phyloP scores from a whole-genome alignment of 441 rosid species.

The Rhodomyrtus psidioides region DNA sequence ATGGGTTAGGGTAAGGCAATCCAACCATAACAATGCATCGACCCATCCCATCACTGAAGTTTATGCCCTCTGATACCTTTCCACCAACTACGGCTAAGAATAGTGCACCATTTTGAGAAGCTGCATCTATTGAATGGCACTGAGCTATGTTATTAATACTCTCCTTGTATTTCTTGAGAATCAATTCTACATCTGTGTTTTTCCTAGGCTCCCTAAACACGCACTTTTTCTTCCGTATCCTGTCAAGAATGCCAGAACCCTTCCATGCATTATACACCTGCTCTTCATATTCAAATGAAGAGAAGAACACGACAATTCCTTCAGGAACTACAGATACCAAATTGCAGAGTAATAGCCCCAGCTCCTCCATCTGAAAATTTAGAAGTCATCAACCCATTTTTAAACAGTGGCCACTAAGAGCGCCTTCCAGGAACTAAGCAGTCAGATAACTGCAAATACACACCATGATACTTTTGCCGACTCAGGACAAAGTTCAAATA shows the following conservation, averaged over 20 bases:
- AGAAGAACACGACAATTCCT: constrained; percentile 90
- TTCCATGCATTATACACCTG: constrained; percentile 81
- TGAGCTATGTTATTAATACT: constrained; percentile 32
- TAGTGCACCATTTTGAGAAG: constrained; percentile 58
- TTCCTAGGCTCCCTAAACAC: constrained; percentile 88
- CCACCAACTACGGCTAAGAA: constrained; percentile 96
- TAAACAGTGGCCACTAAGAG: background rate
- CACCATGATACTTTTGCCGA: background rate
- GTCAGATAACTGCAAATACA: background rate
- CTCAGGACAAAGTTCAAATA: background rate
- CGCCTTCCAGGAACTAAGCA: background rate
- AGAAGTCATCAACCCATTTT: constrained; percentile 3
- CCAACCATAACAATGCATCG: constrained; percentile 96
- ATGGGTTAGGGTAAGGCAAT: constrained; percentile 87
- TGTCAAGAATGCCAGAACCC: constrained; percentile 62
- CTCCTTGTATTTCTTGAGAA: constrained; percentile 82
- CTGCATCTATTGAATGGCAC: constrained; percentile 10
- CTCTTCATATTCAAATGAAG: constrained; percentile 85
- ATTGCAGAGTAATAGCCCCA: constrained; percentile 86
- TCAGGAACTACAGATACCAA: constrained; percentile 74
- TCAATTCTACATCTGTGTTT: constrained; percentile 52
- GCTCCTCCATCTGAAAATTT: constrained; percentile 68
- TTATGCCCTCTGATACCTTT: constrained; percentile 97
- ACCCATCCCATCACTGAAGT: constrained; percentile 96
- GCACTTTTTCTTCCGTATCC: constrained; percentile 70